phyloP scores from a whole-genome alignment of 768 basidiomycete genomes.

The Royoungia palumana region DNA sequence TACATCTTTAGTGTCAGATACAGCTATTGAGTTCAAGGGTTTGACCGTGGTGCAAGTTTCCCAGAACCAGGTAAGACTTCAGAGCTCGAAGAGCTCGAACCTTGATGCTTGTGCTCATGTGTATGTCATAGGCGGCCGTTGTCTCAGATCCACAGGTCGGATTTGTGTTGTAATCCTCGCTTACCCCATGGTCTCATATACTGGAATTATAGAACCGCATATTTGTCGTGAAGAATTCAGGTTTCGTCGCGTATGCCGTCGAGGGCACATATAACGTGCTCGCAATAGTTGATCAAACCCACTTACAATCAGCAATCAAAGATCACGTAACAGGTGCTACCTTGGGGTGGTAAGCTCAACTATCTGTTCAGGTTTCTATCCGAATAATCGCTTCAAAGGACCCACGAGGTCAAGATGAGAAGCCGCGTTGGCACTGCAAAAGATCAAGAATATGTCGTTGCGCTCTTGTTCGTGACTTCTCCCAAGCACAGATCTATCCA shows the following conservation, averaged over 20 bases:
- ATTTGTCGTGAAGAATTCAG: constrained; percentile 76
- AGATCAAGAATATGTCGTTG: constrained; percentile 69
- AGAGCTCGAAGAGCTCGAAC: neutral
- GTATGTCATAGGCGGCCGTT: constrained; percentile 50
- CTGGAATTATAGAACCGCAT: constrained; percentile 51
- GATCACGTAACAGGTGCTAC: constrained; percentile 59
- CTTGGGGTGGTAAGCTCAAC: constrained; percentile 49
- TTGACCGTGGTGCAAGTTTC: constrained; percentile 84
- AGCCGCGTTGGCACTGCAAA: constrained; percentile 44
- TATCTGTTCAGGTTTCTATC: neutral
- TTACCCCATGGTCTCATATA: neutral
- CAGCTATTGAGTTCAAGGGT: constrained; percentile 77
- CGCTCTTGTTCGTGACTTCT: constrained; percentile 57
- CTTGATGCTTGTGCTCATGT: neutral
- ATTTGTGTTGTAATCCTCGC: neutral
- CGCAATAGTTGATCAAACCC: constrained; percentile 81
- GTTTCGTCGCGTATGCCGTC: constrained; percentile 74
- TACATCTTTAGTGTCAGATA: constrained; percentile 61
- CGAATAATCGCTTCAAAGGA: constrained; percentile 30
- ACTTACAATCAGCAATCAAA: constrained; percentile 56
- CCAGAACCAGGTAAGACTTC: constrained; percentile 59
- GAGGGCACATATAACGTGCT: constrained; percentile 78
- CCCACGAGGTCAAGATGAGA: constrained; percentile 77
- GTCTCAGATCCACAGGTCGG: constrained; percentile 65
- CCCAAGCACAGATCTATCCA: neutral